Conservation (phyloP, 2,329 filamentous ascomycete species). For the Xenoacremonium recifei region DNA sequence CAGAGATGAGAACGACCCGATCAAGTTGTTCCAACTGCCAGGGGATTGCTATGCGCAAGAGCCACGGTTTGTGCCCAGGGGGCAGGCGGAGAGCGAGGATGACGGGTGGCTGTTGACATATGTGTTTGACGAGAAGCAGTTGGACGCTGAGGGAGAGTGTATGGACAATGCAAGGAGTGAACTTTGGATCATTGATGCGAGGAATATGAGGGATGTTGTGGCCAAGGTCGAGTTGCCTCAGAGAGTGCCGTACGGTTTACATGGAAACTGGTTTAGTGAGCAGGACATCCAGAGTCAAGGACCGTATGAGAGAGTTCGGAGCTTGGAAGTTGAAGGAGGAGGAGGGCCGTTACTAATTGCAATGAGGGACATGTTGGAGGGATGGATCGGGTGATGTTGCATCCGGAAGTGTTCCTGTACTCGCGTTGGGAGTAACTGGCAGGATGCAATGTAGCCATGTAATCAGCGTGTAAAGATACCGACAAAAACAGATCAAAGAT, state of each 20-base stretch:
- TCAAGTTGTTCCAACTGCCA: constrained; percentile 62
- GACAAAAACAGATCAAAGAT: too few relatives aligned
- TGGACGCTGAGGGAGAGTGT: constrained; percentile 50
- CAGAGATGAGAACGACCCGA: constrained; percentile 48
- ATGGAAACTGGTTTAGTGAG: constrained; percentile 60
- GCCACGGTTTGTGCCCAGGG: constrained; percentile 59
- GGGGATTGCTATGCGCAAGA: constrained; percentile 64
- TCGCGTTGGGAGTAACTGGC: too few relatives aligned
- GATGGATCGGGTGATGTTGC: neutral
- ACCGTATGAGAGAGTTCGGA: neutral
- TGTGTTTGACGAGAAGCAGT: constrained; percentile 67
- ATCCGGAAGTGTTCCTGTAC: too few relatives aligned
- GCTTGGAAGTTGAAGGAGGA: neutral
- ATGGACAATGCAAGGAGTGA: constrained; percentile 50
- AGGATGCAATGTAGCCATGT: too few relatives aligned
- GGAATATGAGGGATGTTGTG: constrained; percentile 58
- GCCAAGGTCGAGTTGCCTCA: constrained; percentile 60
- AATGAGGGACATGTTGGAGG: neutral
- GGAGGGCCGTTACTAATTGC: neutral
- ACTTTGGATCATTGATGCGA: constrained; percentile 67
- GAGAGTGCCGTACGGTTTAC: constrained; percentile 67
- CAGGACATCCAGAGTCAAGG: constrained; percentile 48
- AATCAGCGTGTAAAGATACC: too few relatives aligned
- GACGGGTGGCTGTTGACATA: constrained; percentile 68
- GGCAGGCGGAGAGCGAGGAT: constrained; percentile 49